Evolutionary conservation across 2,329 filamentous ascomycete genomes (phyloP), one percentile per base, ranked within the genome.

Genomic region (Pseudopithomyces maydicus): DNA sequence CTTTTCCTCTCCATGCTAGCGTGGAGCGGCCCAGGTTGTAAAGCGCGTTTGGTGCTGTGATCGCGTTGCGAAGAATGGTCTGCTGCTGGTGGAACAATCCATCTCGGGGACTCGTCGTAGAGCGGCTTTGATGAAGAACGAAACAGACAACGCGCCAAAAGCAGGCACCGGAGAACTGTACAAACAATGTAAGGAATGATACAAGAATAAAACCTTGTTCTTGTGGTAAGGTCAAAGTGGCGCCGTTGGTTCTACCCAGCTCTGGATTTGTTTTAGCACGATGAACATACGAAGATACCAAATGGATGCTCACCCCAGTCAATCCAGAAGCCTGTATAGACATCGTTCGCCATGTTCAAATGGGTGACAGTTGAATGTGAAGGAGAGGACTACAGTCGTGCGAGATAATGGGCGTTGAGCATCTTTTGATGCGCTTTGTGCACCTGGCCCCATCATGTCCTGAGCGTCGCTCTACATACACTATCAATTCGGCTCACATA

Each of bases 81-180:
- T 68, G 66, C 29, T 64, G 66, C 47, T 68, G 66, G 44, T 68
- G 66, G 42, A 56, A 67, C 1, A 66, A 52, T 23, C 64, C 66
- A 54, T 67, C 58, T 35, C 53, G 54, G 17, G 64, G 22, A 11
- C 10, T 15, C 14, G 61, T 59, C 2, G 57, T 63, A 2, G 64
- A 68, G 12, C 62, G 59, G 14, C 42, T 19, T 43, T 68, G 64
- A 41, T 67, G 64, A 10, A 66, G 20, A 11, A 63, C 50, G 44
- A 67, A 68, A 55, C 66, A 68, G 6, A 67, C 38, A 2, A 65
- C 54, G 38, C 61, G 56, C 61, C 63, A 67, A 19, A 68, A 63
- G 47, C 62, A 63, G 6, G 54, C 58, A 29, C 66, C 66, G 3
- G 63, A 52, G 46, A 65, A 66, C 32, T 61, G 59, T 8, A 68